These are phyloP conservation scores for Teratosphaeria zuluensis DNA, from an alignment of 2,329 filamentous ascomycete species.

Conservation along the genomic window DNA sequence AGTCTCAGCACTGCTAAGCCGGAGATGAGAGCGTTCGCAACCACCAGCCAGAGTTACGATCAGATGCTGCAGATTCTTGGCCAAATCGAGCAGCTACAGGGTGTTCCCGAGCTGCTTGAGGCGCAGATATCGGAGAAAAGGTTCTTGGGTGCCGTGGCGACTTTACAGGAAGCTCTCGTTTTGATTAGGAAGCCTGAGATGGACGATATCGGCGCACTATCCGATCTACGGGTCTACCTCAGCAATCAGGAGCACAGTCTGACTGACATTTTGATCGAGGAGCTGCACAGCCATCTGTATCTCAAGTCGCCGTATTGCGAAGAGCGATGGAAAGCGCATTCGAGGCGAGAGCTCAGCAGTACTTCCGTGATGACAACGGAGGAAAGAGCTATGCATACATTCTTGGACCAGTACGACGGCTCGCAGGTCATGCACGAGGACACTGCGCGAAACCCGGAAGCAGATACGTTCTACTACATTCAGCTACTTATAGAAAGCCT, in stretches of 20 bases:
- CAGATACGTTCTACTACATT: conserved; percentile 91
- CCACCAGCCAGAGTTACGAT: conserved; percentile 81
- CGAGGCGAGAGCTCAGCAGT: conserved; percentile 34
- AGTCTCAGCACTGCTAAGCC: conserved; percentile 79
- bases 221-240: conserved; percentile 77
- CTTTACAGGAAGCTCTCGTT: conserved; percentile 76
- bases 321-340: conserved; percentile 81
- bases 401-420: conserved; percentile 48
- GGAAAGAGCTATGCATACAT: conserved; percentile 47
- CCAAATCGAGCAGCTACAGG: conserved; percentile 65
- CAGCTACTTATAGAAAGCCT: conserved; percentile 77
- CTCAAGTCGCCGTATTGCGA: conserved; percentile 97
- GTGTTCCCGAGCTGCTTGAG: conserved; percentile 85
- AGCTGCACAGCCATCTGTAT: conserved; percentile 93
- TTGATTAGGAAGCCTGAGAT: conserved; percentile 79
- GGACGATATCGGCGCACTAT: conserved; percentile 80
- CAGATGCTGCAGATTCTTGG: conserved; percentile 74
- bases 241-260: conserved; percentile 86
- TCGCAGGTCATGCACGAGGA: conserved; percentile 63
- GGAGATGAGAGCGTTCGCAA: conserved; percentile 81
- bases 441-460: conserved; percentile 83
- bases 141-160: conserved; percentile 85
- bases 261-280: conserved; percentile 93
- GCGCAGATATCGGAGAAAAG: conserved; percentile 92
- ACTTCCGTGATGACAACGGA: conserved; percentile 27